Evolutionary conservation across 2,329 filamentous ascomycete genomes (phyloP).

Genomic region (Xylaria digitata): DNA sequence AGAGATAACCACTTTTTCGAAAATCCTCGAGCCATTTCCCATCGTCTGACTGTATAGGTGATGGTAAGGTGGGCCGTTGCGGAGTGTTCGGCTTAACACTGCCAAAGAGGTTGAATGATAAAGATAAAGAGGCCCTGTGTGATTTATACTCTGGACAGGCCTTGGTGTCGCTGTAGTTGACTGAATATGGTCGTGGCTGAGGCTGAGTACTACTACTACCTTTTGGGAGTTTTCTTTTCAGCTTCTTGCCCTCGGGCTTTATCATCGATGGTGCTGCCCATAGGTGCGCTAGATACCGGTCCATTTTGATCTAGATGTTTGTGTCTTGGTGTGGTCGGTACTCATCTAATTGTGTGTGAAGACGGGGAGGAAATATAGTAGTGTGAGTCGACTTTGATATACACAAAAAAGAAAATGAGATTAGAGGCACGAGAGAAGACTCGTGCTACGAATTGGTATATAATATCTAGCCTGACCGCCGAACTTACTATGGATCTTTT

Average conservation of each 20-base stretch:
- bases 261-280: conserved; percentile 37
- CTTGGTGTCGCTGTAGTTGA: conserved; percentile 42
- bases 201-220: conserved; percentile 43
- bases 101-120: conserved; percentile 32
- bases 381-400: conserved; percentile 2
- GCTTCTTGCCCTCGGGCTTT: conserved; percentile 48
- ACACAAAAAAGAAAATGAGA: conserved; percentile 5
- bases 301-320: conserved; percentile 39
- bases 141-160: conserved; percentile 28
- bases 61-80: conserved; percentile 31
- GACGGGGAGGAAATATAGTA: not conserved
- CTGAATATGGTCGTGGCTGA: conserved; percentile 42
- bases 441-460: conserved; percentile 19
- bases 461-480: conserved; percentile 31
- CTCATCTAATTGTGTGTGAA: conserved; percentile 1
- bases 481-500: conserved; percentile 1
- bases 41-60: conserved; percentile 40
- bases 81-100: conserved; percentile 33
- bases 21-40: conserved; percentile 48
- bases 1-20: conserved; percentile 45
- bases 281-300: conserved; percentile 44
- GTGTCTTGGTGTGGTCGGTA: conserved; percentile 31
- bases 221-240: conserved; percentile 50
- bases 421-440: not conserved
- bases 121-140: conserved; percentile 20